Evolutionary conservation across 1,284 basidiomycete genomes (phyloP).

Genomic region (Agroathelia rolfsii): DNA sequence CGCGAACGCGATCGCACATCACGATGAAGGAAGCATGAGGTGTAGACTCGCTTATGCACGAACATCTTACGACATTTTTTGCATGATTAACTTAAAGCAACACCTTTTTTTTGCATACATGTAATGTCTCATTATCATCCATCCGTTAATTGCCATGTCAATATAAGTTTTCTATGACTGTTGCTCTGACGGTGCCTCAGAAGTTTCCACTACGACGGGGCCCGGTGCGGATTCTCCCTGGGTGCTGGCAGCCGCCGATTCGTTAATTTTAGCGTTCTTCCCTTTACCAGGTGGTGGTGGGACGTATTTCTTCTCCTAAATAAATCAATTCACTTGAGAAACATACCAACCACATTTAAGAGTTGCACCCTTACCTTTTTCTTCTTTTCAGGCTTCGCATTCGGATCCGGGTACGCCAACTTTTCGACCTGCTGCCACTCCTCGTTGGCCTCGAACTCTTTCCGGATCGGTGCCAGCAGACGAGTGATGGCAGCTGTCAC

Average conservation of each 20-base stretch:
- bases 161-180: neutral
- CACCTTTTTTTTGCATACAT: neutral
- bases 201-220: constrained; percentile 1
- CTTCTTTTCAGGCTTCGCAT: constrained; percentile 50
- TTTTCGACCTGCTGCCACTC: constrained; percentile 78
- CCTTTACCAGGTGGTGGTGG: constrained; percentile 72
- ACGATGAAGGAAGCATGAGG: neutral
- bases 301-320: constrained; percentile 65
- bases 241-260: constrained; percentile 7
- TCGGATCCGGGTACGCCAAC: constrained; percentile 79
- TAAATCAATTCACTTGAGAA: neutral
- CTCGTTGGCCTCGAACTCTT: constrained; percentile 63
- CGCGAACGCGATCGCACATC: constrained; percentile 26
- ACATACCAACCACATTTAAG: constrained; percentile 12
- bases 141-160: no score
- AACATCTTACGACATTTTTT: no score
- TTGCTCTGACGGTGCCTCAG: constrained; percentile 5
- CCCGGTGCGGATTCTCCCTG: neutral
- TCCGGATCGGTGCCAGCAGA: constrained; percentile 79
- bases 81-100: constrained; percentile 4
- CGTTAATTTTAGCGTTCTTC: constrained; percentile 34
- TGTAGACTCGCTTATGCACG: neutral
- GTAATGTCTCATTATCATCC: no score
- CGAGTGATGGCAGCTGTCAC: constrained; percentile 72
- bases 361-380: constrained; percentile 59